Conservation (phyloP, 1,139 yeast species). For the Pichia sp. region DNA sequence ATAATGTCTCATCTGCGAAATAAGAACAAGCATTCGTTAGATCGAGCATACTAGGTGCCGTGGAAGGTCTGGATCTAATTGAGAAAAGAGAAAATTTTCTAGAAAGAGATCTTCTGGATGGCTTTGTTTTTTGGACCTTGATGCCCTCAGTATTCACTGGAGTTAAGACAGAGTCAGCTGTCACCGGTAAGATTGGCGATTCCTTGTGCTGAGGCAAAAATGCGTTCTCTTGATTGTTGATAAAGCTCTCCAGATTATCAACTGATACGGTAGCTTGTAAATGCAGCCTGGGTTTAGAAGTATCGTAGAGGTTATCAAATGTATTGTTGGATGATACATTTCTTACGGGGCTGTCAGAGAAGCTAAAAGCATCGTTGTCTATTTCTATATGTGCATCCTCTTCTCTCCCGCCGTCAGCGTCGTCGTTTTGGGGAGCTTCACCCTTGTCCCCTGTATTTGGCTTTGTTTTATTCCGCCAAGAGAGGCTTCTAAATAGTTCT, state of each 20-base stretch:
- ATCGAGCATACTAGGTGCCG: background rate
- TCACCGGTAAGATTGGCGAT: background rate
- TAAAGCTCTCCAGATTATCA: background rate
- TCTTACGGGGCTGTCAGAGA: background rate
- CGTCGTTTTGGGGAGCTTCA: background rate
- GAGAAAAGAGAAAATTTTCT: constrained; percentile 6
- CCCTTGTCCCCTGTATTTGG: background rate
- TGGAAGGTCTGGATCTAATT: background rate
- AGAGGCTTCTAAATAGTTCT: constrained; percentile 5
- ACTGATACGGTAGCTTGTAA: background rate
- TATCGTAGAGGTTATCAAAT: constrained; percentile 5
- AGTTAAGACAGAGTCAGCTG: background rate
- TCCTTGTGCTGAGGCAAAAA: background rate
- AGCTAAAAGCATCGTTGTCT: background rate
- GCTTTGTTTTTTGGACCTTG: background rate
- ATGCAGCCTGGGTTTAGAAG: constrained; percentile 1
- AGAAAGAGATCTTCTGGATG: constrained; percentile 2
- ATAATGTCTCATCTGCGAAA: background rate
- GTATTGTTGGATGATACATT: background rate
- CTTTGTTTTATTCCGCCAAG: constrained; percentile 6
- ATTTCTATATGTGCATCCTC: background rate
- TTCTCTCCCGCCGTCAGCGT: too few relatives aligned
- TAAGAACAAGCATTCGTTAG: background rate
- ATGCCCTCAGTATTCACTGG: background rate
- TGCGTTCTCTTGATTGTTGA: background rate